These are phyloP conservation scores for Tulasnella sp. DNA, from an alignment of 768 basidiomycete species.

Conservation along the genomic window DNA sequence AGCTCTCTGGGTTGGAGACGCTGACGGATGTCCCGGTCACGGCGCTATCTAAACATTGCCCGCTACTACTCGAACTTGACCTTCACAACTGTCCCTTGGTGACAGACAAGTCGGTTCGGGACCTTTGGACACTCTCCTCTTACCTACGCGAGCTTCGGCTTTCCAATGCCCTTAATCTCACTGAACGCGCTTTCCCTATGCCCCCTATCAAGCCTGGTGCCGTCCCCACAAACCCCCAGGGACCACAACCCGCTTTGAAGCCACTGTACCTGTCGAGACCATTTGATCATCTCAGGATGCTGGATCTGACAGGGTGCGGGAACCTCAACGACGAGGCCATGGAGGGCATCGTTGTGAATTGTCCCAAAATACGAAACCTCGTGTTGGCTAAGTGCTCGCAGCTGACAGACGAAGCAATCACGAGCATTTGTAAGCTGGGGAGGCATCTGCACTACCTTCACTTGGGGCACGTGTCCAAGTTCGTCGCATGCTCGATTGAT, in stretches of 20 bases:
- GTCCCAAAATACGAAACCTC: constrained; percentile 75
- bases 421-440: constrained; percentile 78
- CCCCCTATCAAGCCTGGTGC: constrained; percentile 29
- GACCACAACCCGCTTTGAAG: constrained; percentile 32
- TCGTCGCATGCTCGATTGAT: constrained; percentile 19
- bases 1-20: constrained; percentile 64
- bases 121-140: constrained; percentile 68
- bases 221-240: neutral
- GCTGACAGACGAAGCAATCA: constrained; percentile 73
- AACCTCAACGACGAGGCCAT: constrained; percentile 72
- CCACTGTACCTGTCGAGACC: constrained; percentile 54
- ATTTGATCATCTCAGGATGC: constrained; percentile 81
- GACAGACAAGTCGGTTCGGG: constrained; percentile 66
- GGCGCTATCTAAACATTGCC: constrained; percentile 65
- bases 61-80: constrained; percentile 87
- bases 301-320: constrained; percentile 82
- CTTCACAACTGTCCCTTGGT: constrained; percentile 72
- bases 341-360: constrained; percentile 69
- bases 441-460: constrained; percentile 91
- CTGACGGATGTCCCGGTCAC: constrained; percentile 71
- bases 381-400: constrained; percentile 75
- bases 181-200: constrained; percentile 78
- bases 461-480: constrained; percentile 67
- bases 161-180: constrained; percentile 65
- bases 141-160: constrained; percentile 89